A percentile compares a stretch with the other conserved stretches of the same genome.
Conservation (phyloP, 2,329 filamentous ascomycete genomes). For the Amesomyces nigricolor region DNA sequence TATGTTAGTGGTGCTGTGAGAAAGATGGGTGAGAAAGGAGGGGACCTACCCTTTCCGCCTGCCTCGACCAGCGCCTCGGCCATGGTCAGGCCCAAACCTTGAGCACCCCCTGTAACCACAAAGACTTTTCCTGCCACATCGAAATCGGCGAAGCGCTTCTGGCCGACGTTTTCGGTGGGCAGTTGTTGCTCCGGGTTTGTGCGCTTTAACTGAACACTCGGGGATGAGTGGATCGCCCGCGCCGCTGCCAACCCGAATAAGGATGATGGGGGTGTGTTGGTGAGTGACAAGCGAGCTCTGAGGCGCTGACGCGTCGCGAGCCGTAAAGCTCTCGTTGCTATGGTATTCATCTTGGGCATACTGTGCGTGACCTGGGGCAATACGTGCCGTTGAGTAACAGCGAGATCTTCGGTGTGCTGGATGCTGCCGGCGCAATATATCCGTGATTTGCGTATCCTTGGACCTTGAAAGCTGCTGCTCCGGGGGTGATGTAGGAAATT, state of each 20-base stretch:
- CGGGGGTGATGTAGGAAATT: background rate
- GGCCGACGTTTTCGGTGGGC: conserved; percentile 2
- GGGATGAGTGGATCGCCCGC: conserved; percentile 1
- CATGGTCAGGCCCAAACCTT: conserved; percentile 72
- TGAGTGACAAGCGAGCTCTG: background rate
- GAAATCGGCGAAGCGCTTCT: conserved; percentile 12
- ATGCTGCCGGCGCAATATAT: background rate
- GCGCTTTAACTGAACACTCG: background rate
- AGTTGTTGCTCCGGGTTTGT: conserved; percentile 1
- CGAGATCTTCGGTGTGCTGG: too few species aligned
- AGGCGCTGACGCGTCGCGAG: conserved; percentile 5
- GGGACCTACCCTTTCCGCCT: conserved; percentile 49
- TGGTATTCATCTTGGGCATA: conserved; percentile 8
- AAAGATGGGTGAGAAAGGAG: too few species aligned
- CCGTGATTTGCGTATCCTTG: background rate
- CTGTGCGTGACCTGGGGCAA: background rate
- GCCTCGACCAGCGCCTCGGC: conserved; percentile 75
- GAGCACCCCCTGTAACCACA: conserved; percentile 69
- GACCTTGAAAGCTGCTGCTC: background rate
- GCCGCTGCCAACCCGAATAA: background rate
- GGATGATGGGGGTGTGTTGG: background rate
- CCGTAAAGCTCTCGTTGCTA: conserved; percentile 9
- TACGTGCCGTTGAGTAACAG: background rate
- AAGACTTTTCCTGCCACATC: conserved; percentile 44
- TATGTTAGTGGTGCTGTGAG: too few species aligned